Evolutionary conservation across 2,329 filamentous ascomycete species (phyloP).

Genomic region (Coleophoma crateriformis): DNA sequence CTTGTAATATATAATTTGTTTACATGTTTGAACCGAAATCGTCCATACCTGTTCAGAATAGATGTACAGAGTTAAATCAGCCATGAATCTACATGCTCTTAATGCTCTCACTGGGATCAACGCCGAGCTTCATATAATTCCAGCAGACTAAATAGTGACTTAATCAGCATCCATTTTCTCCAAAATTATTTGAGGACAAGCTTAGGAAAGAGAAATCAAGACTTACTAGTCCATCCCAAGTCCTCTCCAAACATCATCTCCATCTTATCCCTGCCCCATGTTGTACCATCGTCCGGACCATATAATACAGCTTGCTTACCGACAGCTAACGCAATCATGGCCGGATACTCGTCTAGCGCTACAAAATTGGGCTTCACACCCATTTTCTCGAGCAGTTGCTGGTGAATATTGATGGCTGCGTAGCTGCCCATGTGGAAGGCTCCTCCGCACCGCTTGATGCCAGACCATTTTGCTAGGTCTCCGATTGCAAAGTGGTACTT

Average conservation of each 20-base stretch:
- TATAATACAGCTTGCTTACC: slow-evolving; percentile 65
- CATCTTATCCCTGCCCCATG: slow-evolving; percentile 57
- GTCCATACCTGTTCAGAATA: too few relatives aligned
- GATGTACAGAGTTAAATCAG: too few relatives aligned
- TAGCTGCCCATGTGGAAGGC: slow-evolving; percentile 70
- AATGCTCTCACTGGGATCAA: not conserved
- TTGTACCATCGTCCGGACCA: slow-evolving; percentile 49
- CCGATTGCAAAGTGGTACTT: slow-evolving; percentile 62
- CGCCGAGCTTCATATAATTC: not conserved
- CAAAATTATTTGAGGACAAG: not conserved
- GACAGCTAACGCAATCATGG: slow-evolving; percentile 67
- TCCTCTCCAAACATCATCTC: slow-evolving; percentile 62
- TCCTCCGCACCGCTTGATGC: slow-evolving; percentile 73
- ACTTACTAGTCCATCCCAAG: slow-evolving; percentile 58
- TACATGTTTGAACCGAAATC: too few relatives aligned
- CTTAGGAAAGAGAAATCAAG: not conserved
- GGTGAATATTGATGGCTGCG: slow-evolving; percentile 62
- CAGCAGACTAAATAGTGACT: slow-evolving; percentile 1
- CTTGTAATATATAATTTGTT: too few relatives aligned
- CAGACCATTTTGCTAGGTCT: slow-evolving; percentile 66
- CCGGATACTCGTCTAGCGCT: slow-evolving; percentile 47
- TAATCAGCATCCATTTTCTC: not conserved
- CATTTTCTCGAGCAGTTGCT: slow-evolving; percentile 39
- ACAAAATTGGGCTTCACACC: slow-evolving; percentile 39
- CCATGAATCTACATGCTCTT: too few relatives aligned